These are phyloP conservation scores for Chenopodium album DNA, from an alignment of 148 eudicot genomes.

Conservation along the genomic window DNA sequence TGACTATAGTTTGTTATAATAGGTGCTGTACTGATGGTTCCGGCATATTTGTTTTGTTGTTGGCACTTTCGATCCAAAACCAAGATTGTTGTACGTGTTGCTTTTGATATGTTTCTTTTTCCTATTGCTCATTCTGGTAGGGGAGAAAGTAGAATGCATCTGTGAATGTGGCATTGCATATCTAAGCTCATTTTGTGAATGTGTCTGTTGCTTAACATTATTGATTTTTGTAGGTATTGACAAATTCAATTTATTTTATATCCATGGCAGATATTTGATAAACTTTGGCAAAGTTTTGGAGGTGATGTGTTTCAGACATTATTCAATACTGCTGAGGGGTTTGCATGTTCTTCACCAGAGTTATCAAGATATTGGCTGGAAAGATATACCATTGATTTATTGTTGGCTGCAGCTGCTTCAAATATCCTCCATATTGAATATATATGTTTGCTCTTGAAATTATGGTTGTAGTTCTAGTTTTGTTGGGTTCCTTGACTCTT, in stretches of 20 bases:
- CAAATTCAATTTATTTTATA: constrained; percentile 1
- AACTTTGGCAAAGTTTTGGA: constrained; percentile 88
- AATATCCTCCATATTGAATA: constrained; percentile 62
- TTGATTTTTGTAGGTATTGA: background rate
- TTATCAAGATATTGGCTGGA: constrained; percentile 53
- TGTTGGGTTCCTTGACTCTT: constrained; percentile 60
- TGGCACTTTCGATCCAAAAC: background rate
- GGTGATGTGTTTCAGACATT: constrained; percentile 89
- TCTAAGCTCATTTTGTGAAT: background rate
- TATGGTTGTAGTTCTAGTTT: background rate
- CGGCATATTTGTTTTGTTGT: background rate
- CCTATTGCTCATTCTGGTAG: background rate
- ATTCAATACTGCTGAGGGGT: constrained; percentile 80
- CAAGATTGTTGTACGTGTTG: background rate
- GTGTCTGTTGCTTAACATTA: constrained; percentile 2
- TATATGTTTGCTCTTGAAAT: constrained; percentile 10
- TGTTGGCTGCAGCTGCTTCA: constrained; percentile 68
- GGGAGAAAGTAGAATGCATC: no score
- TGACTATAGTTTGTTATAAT: no score
- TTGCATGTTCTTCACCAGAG: constrained; percentile 69
- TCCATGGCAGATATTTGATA: constrained; percentile 84
- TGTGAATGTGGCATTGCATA: background rate
- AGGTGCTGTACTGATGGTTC: no score
- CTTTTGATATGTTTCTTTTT: background rate
- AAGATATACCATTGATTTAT: constrained; percentile 71